A percentile compares a stretch with the other conserved stretches of the same genome.
Evolutionary conservation across 768 basidiomycete species (phyloP).

Genomic region (Russula foetens): DNA sequence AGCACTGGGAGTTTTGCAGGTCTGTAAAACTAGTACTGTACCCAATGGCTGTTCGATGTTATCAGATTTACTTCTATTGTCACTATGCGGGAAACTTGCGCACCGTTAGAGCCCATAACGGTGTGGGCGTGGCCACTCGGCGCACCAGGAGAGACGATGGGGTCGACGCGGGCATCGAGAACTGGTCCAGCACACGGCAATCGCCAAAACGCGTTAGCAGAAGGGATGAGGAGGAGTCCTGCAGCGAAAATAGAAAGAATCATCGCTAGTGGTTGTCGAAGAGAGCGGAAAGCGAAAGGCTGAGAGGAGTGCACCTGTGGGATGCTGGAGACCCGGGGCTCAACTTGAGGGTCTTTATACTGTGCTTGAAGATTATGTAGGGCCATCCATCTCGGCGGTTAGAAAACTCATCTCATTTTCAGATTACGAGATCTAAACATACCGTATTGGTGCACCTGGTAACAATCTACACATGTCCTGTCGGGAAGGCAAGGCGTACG

Average conservation of each 20-base stretch:
- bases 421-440: conserved; percentile 1
- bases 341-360: conserved; percentile 3
- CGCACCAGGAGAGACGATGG: conserved; percentile 8
- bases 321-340: neutral
- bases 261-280: neutral
- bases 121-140: conserved; percentile 13
- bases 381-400: neutral
- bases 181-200: conserved; percentile 11
- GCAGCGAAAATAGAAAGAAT: conserved; percentile 3
- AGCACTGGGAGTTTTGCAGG: conserved; percentile 8
- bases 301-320: neutral
- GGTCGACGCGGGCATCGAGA: conserved; percentile 13
- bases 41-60: conserved; percentile 1
- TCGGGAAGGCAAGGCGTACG: conserved; percentile 1
- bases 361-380: neutral
- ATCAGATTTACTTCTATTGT: neutral
- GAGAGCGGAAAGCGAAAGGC: neutral
- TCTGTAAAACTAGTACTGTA: conserved; percentile 6
- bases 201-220: conserved; percentile 12
- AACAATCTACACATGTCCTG: neutral
- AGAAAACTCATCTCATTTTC: neutral
- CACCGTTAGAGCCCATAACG: conserved; percentile 15
- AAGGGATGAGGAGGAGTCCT: conserved; percentile 3
- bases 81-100: neutral
- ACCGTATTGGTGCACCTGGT: neutral